Conservation (phyloP, 2,329 filamentous ascomycete genomes). For the Ophiobolus disseminans region DNA sequence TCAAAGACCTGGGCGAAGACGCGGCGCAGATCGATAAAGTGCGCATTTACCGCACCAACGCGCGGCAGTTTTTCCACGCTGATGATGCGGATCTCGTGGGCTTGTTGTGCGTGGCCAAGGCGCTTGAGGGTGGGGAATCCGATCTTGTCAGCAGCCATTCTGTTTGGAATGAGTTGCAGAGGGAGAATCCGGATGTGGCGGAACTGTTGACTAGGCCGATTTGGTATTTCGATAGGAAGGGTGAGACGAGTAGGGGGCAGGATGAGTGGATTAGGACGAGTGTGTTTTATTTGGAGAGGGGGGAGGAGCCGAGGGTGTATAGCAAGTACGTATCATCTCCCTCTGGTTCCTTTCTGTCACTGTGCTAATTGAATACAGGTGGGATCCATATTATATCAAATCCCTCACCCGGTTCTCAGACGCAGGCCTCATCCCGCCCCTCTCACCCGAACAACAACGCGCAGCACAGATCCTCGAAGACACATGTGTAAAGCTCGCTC, state of each 20-base stretch:
- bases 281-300: conserved; percentile 79
- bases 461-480: conserved; percentile 76
- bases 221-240: conserved; percentile 94
- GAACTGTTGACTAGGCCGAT: conserved; percentile 76
- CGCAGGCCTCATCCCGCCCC: conserved; percentile 72
- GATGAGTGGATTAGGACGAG: conserved; percentile 75
- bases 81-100: conserved; percentile 86
- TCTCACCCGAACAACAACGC: conserved; percentile 72
- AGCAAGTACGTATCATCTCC: conserved; percentile 63
- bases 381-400: conserved; percentile 87
- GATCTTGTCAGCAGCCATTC: conserved; percentile 80
- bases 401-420: conserved; percentile 78
- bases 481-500: conserved; percentile 72
- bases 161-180: conserved; percentile 81
- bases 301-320: conserved; percentile 71
- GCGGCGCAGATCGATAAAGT: conserved; percentile 82
- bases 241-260: conserved; percentile 76
- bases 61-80: conserved; percentile 83
- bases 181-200: conserved; percentile 78
- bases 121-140: conserved; percentile 81
- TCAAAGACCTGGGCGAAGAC: conserved; percentile 87
- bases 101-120: conserved; percentile 78
- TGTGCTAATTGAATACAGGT: conserved; percentile 50
- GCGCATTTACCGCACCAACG: conserved; percentile 88
- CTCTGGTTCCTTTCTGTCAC: background rate